A percentile compares a stretch with the other conserved stretches of the same genome.
phyloP scores from a whole-genome alignment of 495 filamentous ascomycete species.

The Elasticomyces elasticus region DNA sequence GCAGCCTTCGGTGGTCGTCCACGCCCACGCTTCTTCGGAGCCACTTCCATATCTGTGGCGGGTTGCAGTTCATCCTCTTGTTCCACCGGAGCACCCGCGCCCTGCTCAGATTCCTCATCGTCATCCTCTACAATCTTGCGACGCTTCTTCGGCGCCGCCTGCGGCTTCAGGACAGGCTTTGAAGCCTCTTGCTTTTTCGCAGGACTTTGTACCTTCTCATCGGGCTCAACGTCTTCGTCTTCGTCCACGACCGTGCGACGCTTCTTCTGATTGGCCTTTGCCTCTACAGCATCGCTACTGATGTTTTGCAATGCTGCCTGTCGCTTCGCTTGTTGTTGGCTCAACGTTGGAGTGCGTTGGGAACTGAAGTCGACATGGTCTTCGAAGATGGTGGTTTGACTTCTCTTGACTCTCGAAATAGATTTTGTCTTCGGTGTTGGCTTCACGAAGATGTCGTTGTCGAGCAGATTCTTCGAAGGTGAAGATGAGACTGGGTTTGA shows the following conservation, averaged over 20 bases:
- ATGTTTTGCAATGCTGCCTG: neutral
- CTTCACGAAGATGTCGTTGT: constrained; percentile 22
- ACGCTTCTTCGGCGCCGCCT: constrained; percentile 1
- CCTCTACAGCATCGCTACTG: neutral
- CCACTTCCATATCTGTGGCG: neutral
- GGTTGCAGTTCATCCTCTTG: neutral
- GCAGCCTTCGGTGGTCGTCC: constrained; percentile 14
- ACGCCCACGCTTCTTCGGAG: constrained; percentile 17
- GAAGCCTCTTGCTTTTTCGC: neutral
- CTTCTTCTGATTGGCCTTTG: neutral
- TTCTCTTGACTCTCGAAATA: constrained; percentile 12
- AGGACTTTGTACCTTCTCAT: constrained; percentile 4
- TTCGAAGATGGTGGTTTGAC: constrained; percentile 23
- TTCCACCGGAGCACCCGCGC: neutral
- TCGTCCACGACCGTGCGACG: constrained; percentile 1
- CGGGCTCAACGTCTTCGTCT: constrained; percentile 7
- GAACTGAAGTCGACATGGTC: constrained; percentile 14
- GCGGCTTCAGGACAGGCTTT: neutral
- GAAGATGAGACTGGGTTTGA: too few species aligned
- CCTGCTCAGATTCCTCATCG: neutral
- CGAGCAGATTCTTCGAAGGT: too few species aligned
- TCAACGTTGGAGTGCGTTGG: constrained; percentile 13
- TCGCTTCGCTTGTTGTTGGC: constrained; percentile 13
- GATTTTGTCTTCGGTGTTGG: constrained; percentile 6
- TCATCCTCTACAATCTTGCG: constrained; percentile 1